Base-by-base conservation (phyloP, 352 stramenopile species). In the Globisporangium uncinulatum region DNA sequence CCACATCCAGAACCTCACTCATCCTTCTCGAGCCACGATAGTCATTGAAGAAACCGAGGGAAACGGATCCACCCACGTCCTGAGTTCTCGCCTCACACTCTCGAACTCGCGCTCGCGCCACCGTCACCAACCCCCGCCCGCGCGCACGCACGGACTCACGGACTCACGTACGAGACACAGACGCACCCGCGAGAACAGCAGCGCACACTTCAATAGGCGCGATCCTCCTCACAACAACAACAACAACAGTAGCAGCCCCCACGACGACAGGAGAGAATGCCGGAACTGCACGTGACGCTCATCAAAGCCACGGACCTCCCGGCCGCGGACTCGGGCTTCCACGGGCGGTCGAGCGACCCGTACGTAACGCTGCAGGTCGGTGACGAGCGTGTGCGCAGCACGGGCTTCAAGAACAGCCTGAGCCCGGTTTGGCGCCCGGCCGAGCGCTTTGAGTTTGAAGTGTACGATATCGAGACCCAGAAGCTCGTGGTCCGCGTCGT, bases 391-490 rank as follows among this genome's bases (percentile, higher is more conserved):
- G 57, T 83, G 51, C 69, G 75, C 55, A 86, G 72, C 45, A 76
- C 78, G 15, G 78, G 66, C 41, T 73, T 82, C 56, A 71, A 61
- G 50, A 70, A 69, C 21, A 56, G 52, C 37, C 64, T 92, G 20
- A 73, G 90, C 41, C 83, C 83, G 5, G 78, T 79, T 51, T 92
- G 83, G 83, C 69, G 81, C n/a, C 81, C 81, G 11, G 68, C 77
- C 9, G 78, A 92, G 65, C 74, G 66, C 20, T 90, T 89, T 57
- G 79, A 87, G 62, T 90, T 92, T 51, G 70, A 82, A 11, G 61
- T 90, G 39, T 37, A 62, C 4, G 70, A 90, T 41, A 47, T 62
- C 0, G 62, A 74, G 36, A 67, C 67, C 8, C 53, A 74, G 19
- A 71, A 86, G 31, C 63, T 92, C 53, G 20, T 71, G 32, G 60